These are phyloP conservation scores for Rhodomyrtus psidioides DNA, from an alignment of 441 rosid genomes.

Conservation along the genomic window DNA sequence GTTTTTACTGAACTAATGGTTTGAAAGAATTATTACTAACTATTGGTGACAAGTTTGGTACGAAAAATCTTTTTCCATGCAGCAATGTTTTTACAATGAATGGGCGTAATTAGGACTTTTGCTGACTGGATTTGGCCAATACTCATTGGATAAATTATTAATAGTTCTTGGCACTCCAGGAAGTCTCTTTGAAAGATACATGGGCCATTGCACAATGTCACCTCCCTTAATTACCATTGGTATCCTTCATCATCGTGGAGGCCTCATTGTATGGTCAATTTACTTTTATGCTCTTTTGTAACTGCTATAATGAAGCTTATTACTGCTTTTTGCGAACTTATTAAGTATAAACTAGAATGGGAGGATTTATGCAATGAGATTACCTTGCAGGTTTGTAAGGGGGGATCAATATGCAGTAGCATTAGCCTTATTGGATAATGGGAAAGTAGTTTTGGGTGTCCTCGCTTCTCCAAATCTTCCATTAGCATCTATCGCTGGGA, in stretches of 20 bases:
- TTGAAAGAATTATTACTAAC: neutral
- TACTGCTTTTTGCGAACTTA: neutral
- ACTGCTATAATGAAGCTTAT: neutral
- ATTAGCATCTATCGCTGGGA: slow-evolving; percentile 27
- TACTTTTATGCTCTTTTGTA: neutral
- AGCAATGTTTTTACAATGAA: neutral
- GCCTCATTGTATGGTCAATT: neutral
- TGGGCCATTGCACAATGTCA: neutral
- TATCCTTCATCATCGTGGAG: neutral
- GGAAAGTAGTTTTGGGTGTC: slow-evolving; percentile 84
- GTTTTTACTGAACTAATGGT: neutral
- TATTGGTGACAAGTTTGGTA: neutral
- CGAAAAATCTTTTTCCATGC: neutral
- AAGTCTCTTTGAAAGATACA: neutral
- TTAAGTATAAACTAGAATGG: neutral
- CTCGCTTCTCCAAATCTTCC: slow-evolving; percentile 95
- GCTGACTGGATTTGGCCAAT: neutral
- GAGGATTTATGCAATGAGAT: neutral
- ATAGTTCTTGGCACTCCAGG: neutral
- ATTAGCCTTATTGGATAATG: slow-evolving; percentile 76
- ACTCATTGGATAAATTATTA: neutral
- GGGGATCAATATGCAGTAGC: slow-evolving; percentile 96
- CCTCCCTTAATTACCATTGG: neutral
- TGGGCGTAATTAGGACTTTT: neutral
- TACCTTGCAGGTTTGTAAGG: slow-evolving; percentile 61